Conservation (phyloP, 352 stramenopile genomes). For the Globisporangium barbulae region DNA sequence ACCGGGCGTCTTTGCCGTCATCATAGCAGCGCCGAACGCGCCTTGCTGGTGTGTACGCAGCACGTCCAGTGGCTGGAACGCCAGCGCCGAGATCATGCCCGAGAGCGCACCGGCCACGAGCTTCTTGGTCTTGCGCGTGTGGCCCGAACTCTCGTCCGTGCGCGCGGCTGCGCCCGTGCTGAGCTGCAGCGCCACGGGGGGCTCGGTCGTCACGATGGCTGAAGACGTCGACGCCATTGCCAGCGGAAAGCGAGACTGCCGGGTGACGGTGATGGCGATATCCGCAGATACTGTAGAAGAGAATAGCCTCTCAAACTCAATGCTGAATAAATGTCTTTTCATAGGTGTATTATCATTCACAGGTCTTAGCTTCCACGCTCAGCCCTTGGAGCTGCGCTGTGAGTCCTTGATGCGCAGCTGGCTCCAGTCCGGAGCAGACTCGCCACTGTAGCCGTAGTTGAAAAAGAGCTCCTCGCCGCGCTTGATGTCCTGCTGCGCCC, state of each 20-base stretch:
- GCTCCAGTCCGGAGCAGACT: slow-evolving; percentile 63
- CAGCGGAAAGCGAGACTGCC: background rate
- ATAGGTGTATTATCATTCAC: background rate
- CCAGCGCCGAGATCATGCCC: slow-evolving; percentile 75
- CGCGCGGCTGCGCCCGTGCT: background rate
- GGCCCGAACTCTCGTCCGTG: slow-evolving; percentile 6
- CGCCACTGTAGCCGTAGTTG: slow-evolving; percentile 63
- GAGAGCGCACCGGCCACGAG: slow-evolving; percentile 64
- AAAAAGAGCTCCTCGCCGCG: slow-evolving; percentile 75
- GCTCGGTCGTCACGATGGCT: slow-evolving; percentile 1
- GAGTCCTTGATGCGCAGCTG: slow-evolving; percentile 43
- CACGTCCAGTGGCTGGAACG: slow-evolving; percentile 85
- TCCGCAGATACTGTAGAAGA: background rate
- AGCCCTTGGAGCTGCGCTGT: slow-evolving; percentile 10
- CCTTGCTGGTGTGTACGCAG: slow-evolving; percentile 83
- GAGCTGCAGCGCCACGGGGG: background rate
- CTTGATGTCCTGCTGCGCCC: slow-evolving; percentile 85
- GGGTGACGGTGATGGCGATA: background rate
- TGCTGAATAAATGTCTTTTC: background rate
- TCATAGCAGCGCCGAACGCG: slow-evolving; percentile 41
- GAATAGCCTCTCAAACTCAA: background rate
- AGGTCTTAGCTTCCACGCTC: background rate
- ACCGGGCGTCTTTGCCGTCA: background rate
- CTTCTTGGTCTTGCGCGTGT: slow-evolving; percentile 66
- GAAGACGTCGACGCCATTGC: slow-evolving; percentile 12